Percentiles rank a stretch among this genome's conserved stretches.
phyloP scores from a whole-genome alignment of 2,329 filamentous ascomycete genomes.

The Penicillium sclerotigenum region DNA sequence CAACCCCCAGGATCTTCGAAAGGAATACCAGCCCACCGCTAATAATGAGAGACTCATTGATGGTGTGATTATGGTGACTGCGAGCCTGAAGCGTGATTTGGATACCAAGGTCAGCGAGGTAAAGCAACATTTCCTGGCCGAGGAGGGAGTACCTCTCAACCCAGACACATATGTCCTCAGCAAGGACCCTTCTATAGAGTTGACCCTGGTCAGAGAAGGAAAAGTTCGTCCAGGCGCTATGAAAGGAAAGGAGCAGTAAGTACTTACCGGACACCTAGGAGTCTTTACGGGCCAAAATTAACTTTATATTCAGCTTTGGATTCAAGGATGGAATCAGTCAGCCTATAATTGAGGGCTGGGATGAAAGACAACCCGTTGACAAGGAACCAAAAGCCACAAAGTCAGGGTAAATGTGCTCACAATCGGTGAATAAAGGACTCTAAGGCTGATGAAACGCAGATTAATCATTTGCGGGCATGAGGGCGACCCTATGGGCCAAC shows the following conservation, averaged over 20 bases:
- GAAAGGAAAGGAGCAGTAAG: slow-evolving; percentile 21
- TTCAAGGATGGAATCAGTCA: slow-evolving; percentile 46
- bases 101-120: slow-evolving; percentile 1
- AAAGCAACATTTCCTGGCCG: slow-evolving; percentile 1
- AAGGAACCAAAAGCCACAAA: slow-evolving; percentile 10
- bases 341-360: slow-evolving; percentile 38
- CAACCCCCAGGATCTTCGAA: slow-evolving; percentile 8
- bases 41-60: not conserved
- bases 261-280: not conserved
- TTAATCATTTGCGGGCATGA: slow-evolving; percentile 39
- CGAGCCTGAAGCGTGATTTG: not conserved
- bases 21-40: not conserved
- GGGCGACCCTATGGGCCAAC: slow-evolving; percentile 33
- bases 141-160: not conserved
- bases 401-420: slow-evolving; percentile 23
- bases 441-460: slow-evolving; percentile 22
- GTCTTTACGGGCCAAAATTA: not conserved
- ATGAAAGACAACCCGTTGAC: slow-evolving; percentile 6
- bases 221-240: not conserved
- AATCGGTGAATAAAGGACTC: slow-evolving; percentile 2
- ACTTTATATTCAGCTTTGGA: slow-evolving; percentile 37
- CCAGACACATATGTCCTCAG: not conserved
- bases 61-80: slow-evolving; percentile 4
- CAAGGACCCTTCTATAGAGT: slow-evolving; percentile 1
- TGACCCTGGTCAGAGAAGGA: not conserved